phyloP scores from a whole-genome alignment of 2,329 filamentous ascomycete species.

The Sordariomycetes sp. region DNA sequence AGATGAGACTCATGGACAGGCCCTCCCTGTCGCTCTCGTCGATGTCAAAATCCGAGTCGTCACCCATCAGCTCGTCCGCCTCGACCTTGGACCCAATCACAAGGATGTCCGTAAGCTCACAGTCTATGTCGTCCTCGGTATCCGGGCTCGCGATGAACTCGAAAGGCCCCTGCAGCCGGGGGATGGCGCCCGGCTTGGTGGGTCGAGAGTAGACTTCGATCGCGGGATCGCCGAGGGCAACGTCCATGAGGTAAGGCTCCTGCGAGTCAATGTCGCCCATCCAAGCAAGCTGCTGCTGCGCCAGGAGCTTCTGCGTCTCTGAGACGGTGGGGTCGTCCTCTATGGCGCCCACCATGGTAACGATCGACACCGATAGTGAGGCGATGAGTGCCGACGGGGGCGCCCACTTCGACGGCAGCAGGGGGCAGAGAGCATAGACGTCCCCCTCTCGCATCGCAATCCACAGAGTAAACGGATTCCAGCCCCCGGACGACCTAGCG shows the following conservation, averaged over 20 bases:
- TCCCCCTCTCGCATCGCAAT: constrained; percentile 91
- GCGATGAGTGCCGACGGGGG: constrained; percentile 64
- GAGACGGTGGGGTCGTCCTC: constrained; percentile 45
- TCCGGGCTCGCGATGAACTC: constrained; percentile 40
- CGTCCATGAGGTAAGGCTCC: constrained; percentile 42
- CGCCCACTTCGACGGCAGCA: constrained; percentile 79
- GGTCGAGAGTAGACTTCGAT: constrained; percentile 45
- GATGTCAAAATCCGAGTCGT: constrained; percentile 46
- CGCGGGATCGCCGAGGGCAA: constrained; percentile 29
- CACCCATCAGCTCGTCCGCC: constrained; percentile 48
- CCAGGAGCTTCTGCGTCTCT: constrained; percentile 38
- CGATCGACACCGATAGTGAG: constrained; percentile 69
- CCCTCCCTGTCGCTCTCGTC: constrained; percentile 45
- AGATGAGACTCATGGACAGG: constrained; percentile 45
- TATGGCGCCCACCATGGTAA: constrained; percentile 54
- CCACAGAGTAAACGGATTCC: constrained; percentile 95
- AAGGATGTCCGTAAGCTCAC: constrained; percentile 45
- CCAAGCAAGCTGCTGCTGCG: constrained; percentile 53
- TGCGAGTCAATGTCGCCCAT: constrained; percentile 53
- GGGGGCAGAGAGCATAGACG: constrained; percentile 82
- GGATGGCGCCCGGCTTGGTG: constrained; percentile 40
- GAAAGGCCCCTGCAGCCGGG: constrained; percentile 50
- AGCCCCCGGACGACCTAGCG: constrained; percentile 56
- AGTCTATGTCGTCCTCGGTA: constrained; percentile 41
- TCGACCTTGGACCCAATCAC: constrained; percentile 51